Evolutionary conservation across 73 alveolate species (phyloP), one percentile per base, ranked within the genome.

Genomic region (Strombidium stylifer): DNA sequence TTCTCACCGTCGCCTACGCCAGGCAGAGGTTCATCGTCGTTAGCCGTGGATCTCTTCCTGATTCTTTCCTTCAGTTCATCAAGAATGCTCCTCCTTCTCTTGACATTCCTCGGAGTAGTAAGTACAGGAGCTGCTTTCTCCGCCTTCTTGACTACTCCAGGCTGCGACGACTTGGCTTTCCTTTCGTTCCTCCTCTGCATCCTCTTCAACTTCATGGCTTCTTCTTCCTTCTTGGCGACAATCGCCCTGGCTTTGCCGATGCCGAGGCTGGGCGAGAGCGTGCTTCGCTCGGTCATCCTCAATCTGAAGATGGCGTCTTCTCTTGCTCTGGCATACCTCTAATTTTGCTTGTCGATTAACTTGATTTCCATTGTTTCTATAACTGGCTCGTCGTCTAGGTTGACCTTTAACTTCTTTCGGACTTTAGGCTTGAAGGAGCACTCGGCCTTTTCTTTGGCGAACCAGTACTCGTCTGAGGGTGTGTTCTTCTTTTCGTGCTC

Each of bases 371-470:
- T n/a, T n/a, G n/a, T n/a, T n/a, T n/a, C n/a, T n/a, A n/a, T n/a
- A n/a, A n/a, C n/a, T n/a, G n/a, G n/a, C 27, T 3, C 24, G 18
- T 1, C 14, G 66, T 12, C 34, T 3, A 5, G 37, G 5, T 15
- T 51, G 64, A 28, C 45, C 65, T 16, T 64, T 64, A n/a, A n/a
- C n/a, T n/a, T n/a, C n/a, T n/a, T n/a, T n/a, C n/a, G n/a, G 40
- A 64, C 45, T 15, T 55, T 10, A n/a, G 84, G 84, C 42, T 65
- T 56, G 68, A 70, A 70, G 27, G 56, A 37, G 67, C 53, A 45
- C 12, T 32, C 49, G 8, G 55, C 75, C 11, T 39, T 30, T 14
- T 32, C 28, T 37, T 45, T 20, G 42, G 55, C 84, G 28, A 56
- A 56, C 24, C 57, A 73, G 34, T 53, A 35, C 12, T 55, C 84